A percentile compares a stretch with the other conserved stretches of the same genome.
These are phyloP conservation scores for Epichloe brachyelytri DNA, from an alignment of 2,329 filamentous ascomycete species.

Conservation along the genomic window DNA sequence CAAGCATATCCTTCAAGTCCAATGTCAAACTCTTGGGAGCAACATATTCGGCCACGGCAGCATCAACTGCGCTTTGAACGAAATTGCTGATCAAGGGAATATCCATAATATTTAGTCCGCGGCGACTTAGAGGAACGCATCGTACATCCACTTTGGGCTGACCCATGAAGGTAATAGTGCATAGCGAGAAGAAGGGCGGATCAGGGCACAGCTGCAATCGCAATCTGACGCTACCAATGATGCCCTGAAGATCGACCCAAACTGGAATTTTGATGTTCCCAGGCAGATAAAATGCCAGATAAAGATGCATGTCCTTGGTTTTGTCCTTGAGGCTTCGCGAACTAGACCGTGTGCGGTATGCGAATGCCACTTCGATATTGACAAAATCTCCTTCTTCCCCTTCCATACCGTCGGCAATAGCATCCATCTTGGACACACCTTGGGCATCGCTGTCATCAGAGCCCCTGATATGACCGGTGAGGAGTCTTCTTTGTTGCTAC, in stretches of 20 bases:
- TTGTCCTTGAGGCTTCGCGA: slow-evolving; percentile 53
- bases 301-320: slow-evolving; percentile 53
- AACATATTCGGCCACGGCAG: slow-evolving; percentile 62
- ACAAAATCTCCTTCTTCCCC: slow-evolving; percentile 68
- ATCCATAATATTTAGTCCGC: slow-evolving; percentile 61
- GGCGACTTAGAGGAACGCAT: slow-evolving; percentile 56
- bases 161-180: slow-evolving; percentile 60
- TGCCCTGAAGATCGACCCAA: slow-evolving; percentile 62
- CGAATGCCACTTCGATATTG: slow-evolving; percentile 63
- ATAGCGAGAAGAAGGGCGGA: slow-evolving; percentile 64
- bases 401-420: slow-evolving; percentile 48
- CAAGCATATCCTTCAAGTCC: slow-evolving; percentile 64
- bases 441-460: slow-evolving; percentile 11
- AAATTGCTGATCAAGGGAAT: slow-evolving; percentile 63
- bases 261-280: slow-evolving; percentile 44
- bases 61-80: slow-evolving; percentile 61
- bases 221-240: slow-evolving; percentile 57
- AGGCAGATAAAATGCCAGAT: slow-evolving; percentile 56
- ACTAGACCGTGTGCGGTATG: slow-evolving; percentile 53
- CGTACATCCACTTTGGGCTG: slow-evolving; percentile 61
- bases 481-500: slow-evolving; percentile 21
- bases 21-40: slow-evolving; percentile 63
- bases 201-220: slow-evolving; percentile 63
- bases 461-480: neutral
- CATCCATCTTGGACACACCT: slow-evolving; percentile 18